Percentiles rank a stretch among this genome's conserved stretches.
Evolutionary conservation across 169 alveolate genomes (phyloP).

Genomic region (Plasmodium berghei): DNA sequence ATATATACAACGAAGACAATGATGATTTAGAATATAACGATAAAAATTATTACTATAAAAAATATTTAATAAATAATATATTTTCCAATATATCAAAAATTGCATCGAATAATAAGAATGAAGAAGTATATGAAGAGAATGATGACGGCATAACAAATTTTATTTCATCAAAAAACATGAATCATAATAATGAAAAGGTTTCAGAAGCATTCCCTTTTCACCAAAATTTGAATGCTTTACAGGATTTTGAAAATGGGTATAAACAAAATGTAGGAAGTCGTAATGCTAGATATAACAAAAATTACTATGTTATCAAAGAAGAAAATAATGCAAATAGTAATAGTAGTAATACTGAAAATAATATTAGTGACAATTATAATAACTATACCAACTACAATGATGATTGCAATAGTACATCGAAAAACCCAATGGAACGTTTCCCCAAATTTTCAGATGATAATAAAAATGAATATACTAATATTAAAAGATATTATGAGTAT

Average conservation of each 20-base stretch:
- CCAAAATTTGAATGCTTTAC: too few relatives aligned
- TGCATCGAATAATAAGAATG: constrained; percentile 26
- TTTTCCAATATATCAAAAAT: constrained; percentile 34
- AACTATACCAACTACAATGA: too few relatives aligned
- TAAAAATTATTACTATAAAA: constrained; percentile 31
- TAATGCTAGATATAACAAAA: too few relatives aligned
- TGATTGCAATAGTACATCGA: too few relatives aligned
- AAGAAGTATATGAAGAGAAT: constrained; percentile 7
- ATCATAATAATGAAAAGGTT: neutral
- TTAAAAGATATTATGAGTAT: constrained; percentile 1
- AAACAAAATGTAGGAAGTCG: too few relatives aligned
- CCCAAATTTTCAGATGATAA: constrained; percentile 9
- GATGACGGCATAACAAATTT: neutral
- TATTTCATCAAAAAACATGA: neutral
- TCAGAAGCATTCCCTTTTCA: too few relatives aligned
- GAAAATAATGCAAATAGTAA: too few relatives aligned
- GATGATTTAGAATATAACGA: constrained; percentile 17
- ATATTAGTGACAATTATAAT: too few relatives aligned
- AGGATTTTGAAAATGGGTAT: too few relatives aligned
- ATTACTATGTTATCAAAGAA: too few relatives aligned
- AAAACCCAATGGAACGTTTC: neutral
- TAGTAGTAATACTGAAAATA: too few relatives aligned
- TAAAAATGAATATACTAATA: neutral
- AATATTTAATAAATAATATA: constrained; percentile 43
- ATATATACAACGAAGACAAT: neutral